phyloP scores from a whole-genome alignment of 2,329 filamentous ascomycete species.

The Bisporella sp. region DNA sequence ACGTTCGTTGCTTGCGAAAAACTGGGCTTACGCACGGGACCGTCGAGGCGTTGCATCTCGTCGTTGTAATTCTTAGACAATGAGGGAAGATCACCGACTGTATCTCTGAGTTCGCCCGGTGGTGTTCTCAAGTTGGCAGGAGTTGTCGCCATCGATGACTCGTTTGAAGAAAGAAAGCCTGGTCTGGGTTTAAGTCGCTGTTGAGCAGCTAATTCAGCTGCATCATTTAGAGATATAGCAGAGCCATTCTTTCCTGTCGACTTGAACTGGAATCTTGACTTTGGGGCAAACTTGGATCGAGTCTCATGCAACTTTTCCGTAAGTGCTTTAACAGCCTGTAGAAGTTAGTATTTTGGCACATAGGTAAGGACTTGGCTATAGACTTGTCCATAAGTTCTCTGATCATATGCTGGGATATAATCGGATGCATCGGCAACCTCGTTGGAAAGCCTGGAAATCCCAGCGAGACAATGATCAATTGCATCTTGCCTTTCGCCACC shows the following conservation, averaged over 20 bases:
- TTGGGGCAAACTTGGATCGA: conserved; percentile 61
- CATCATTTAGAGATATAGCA: conserved; percentile 48
- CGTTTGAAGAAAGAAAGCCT: conserved; percentile 27
- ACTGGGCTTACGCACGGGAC: conserved; percentile 49
- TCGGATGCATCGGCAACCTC: conserved; percentile 79
- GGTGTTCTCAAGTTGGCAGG: conserved; percentile 19
- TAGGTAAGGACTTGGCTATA: conserved; percentile 1
- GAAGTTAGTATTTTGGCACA: conserved; percentile 27
- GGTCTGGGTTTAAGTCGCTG: conserved; percentile 33
- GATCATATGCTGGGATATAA: conserved; percentile 83
- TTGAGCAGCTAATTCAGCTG: conserved; percentile 44
- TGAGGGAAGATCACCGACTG: conserved; percentile 32
- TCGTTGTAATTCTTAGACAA: conserved; percentile 48
- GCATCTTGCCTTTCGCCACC: conserved; percentile 75
- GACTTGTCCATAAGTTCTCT: conserved; percentile 77
- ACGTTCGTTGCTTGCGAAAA: conserved; percentile 57
- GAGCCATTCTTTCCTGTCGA: conserved; percentile 43
- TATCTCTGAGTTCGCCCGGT: conserved; percentile 29
- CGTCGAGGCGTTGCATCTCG: conserved; percentile 38
- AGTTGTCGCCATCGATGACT: conserved; percentile 35
- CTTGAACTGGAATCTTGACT: conserved; percentile 80
- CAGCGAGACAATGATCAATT: conserved; percentile 70
- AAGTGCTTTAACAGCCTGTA: conserved; percentile 65
- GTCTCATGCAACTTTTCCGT: conserved; percentile 71
- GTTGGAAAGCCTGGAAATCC: conserved; percentile 73